These are phyloP conservation scores for Aegilops bicornis DNA, from an alignment of 176 grass and related monocot genomes.

Conservation along the genomic window DNA sequence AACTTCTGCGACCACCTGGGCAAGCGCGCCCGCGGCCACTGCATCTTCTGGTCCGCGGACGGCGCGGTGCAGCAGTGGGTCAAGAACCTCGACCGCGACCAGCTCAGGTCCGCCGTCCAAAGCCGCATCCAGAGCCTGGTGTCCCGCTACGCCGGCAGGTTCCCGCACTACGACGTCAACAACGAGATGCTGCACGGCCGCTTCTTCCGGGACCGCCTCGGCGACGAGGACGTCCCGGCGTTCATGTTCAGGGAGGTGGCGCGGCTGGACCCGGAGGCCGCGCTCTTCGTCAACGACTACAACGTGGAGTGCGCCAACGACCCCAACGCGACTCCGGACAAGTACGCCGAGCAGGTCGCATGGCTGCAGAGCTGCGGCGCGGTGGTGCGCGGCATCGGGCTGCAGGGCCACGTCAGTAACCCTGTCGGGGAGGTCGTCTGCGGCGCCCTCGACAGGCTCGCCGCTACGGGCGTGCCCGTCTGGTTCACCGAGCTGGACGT, in stretches of 20 bases:
- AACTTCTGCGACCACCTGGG: conserved; percentile 33
- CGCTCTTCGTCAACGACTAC: conserved; percentile 65
- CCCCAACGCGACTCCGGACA: conserved; percentile 39
- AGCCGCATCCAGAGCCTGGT: conserved; percentile 43
- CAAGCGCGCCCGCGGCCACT: conserved; percentile 33
- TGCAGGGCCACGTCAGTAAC: conserved; percentile 42
- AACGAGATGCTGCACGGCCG: conserved; percentile 72
- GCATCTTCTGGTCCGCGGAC: conserved; percentile 51
- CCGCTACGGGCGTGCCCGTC: conserved; percentile 28
- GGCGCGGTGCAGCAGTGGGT: conserved; percentile 40
- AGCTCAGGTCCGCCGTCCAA: conserved; percentile 32
- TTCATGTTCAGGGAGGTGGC: conserved; percentile 44
- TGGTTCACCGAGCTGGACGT: conserved; percentile 78
- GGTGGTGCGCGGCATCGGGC: conserved; percentile 35
- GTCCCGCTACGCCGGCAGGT: conserved; percentile 34
- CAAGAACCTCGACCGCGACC: background rate
- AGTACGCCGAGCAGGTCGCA: conserved; percentile 41
- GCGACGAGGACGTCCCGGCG: conserved; percentile 13
- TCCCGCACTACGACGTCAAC: conserved; percentile 61
- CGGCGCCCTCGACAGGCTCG: conserved; percentile 42
- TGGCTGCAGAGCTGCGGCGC: conserved; percentile 40
- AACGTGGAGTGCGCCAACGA: conserved; percentile 57
- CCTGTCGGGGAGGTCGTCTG: conserved; percentile 49
- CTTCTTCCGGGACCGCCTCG: conserved; percentile 48
- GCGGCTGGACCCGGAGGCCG: conserved; percentile 20